Conservation (phyloP, 164 flowering plant species). For the Tetrastigma voinierianum region DNA sequence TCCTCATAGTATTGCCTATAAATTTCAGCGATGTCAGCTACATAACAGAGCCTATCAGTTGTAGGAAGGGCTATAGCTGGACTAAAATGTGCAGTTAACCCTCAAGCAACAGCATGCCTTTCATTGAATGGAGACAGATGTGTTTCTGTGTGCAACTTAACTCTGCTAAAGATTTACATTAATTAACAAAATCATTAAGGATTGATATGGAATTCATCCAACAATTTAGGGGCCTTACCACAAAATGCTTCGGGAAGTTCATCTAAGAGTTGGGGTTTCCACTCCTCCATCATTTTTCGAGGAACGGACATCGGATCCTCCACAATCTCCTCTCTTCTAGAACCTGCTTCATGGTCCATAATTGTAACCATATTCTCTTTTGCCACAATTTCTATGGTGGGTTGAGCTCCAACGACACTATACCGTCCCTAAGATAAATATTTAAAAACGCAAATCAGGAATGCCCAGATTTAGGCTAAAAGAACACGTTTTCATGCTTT, state of each 20-base stretch:
- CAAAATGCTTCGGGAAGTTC: conserved; percentile 84
- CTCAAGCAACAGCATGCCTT: no score
- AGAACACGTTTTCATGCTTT: no score
- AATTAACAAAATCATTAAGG: no score
- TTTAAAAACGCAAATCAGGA: background rate
- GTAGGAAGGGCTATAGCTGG: no score
- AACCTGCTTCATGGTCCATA: conserved; percentile 67
- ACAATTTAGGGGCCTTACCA: conserved; percentile 37
- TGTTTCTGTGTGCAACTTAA: no score
- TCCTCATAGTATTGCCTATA: no score
- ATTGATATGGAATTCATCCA: background rate
- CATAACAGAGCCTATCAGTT: no score
- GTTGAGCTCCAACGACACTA: conserved; percentile 90
- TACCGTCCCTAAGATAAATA: conserved; percentile 62
- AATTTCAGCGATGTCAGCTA: no score
- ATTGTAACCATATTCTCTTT: conserved; percentile 71
- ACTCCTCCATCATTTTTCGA: conserved; percentile 54
- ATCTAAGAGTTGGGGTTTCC: conserved; percentile 65
- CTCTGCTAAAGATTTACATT: no score
- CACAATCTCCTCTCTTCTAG: conserved; percentile 57
- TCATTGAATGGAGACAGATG: no score
- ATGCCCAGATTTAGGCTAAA: background rate
- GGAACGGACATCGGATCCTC: conserved; percentile 82
- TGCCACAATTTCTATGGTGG: conserved; percentile 76
- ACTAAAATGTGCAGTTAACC: no score